Conservation (phyloP, 108 stramenopile genomes). For the Craspedostauros australis region DNA sequence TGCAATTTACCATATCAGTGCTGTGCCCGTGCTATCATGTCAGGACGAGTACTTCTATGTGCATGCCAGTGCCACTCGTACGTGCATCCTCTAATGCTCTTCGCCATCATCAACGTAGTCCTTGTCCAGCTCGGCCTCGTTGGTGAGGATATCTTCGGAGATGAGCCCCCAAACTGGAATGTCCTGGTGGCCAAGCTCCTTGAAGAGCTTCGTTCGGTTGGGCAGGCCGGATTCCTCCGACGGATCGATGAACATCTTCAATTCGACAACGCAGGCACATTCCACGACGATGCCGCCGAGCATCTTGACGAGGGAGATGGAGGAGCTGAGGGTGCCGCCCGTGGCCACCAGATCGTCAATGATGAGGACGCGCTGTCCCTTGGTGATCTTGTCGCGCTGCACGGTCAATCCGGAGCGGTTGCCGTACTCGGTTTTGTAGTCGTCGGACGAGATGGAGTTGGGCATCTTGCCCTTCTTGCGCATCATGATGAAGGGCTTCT, state of each 20-base stretch:
- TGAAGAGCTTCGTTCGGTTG: constrained; percentile 64
- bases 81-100: constrained; percentile 63
- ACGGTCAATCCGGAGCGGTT: constrained; percentile 87
- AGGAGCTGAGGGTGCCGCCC: constrained; percentile 87
- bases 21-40: too few species aligned
- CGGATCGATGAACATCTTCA: constrained; percentile 87
- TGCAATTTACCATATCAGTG: too few species aligned
- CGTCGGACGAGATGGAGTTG: constrained; percentile 72
- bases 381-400: constrained; percentile 76
- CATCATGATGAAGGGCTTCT: constrained; percentile 98
- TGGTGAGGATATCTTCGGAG: constrained; percentile 75
- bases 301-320: constrained; percentile 72
- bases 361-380: constrained; percentile 87
- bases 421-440: constrained; percentile 94
- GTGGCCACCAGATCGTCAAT: constrained; percentile 98
- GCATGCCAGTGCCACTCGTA: too few species aligned
- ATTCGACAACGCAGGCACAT: constrained; percentile 87
- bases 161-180: constrained; percentile 87
- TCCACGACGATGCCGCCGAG: constrained; percentile 73
- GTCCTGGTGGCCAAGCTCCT: constrained; percentile 44
- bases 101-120: constrained; percentile 88
- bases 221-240: constrained; percentile 63
- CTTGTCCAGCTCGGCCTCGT: constrained; percentile 67
- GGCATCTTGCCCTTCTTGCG: constrained; percentile 98
- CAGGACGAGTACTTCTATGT: too few species aligned